These are phyloP conservation scores for Cymbidium sinense DNA, from an alignment of 106 monocot species.

Conservation along the genomic window DNA sequence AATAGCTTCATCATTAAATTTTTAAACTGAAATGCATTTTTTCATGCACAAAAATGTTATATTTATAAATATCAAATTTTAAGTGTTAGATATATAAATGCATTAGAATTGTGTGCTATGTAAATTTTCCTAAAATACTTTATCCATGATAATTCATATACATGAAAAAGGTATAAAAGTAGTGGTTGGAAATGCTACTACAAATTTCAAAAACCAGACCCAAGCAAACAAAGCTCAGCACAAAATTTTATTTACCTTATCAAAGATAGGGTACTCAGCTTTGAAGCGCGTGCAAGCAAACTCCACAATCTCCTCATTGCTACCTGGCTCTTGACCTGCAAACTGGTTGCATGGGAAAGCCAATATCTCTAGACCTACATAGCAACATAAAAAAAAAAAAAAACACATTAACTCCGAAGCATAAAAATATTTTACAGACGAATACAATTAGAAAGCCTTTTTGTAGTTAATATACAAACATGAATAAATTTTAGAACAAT, in stretches of 20 bases:
- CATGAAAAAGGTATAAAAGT: no score
- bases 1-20: no score
- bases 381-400: background rate
- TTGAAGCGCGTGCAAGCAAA: slow-evolving; percentile 97
- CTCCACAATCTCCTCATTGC: slow-evolving; percentile 80
- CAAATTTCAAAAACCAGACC: background rate
- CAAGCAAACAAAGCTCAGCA: background rate
- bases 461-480: no score
- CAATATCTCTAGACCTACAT: slow-evolving; percentile 75
- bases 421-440: no score
- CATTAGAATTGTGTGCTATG: no score
- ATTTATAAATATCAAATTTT: no score
- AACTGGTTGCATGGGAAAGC: slow-evolving; percentile 99
- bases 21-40: background rate
- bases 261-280: slow-evolving; percentile 96
- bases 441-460: no score
- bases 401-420: no score
- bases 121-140: no score
- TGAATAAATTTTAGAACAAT: no score
- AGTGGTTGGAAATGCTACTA: background rate
- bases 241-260: slow-evolving; percentile 55
- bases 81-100: no score
- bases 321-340: slow-evolving; percentile 79
- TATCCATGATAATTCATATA: no score
- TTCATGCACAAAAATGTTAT: background rate